Base-by-base conservation (phyloP, 2,329 filamentous ascomycete species). In the Nothophoma quercina region DNA sequence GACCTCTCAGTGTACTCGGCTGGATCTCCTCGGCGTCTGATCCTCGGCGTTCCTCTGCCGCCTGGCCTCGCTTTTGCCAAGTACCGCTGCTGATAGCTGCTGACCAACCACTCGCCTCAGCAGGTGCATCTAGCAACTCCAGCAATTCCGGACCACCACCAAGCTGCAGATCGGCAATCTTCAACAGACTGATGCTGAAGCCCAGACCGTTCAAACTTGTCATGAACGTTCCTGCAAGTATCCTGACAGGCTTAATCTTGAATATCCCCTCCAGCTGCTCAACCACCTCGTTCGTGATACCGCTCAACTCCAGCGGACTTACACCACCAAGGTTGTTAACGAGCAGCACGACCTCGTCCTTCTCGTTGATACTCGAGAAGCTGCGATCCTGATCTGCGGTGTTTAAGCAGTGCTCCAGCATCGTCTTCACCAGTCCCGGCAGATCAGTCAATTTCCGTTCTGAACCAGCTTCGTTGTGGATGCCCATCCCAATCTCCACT, bases 271-370 rank as follows among this genome's bases (percentile, higher is more conserved):
- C 78, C 34, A 90, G 75, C 65, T 89, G 87, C 33, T 79, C 77
- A 5, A 85, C 78, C 6, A 88, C 83, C 69, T 89, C 87, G n/a
- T 83, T 80, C 2, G 87, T 86, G 64, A 92, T 88, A 16, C 86
- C 89, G 40, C 87, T 86, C 63, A 92, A 73, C 71, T 92, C 89
- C 25, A 93, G 79, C 21, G 84, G 82, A 65, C 86, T 89, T 26
- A 92, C 85, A 13, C 88, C 88, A 35, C 88, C 89, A 1, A 92
- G 81, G 70, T 92, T 92, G 74, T 92, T 92, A 58, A 92, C 78
- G 55, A 92, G 72, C 38, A 92, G 74, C 7, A 91, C 86, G 0
- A 88, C 82, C 46, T 87, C 77, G 50, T 88, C 86, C 6, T 75
- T 74, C n/a, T 79, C 77, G 39, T 81, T 83, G 56, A 91, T 79